Percentiles rank a stretch among this genome's conserved stretches.
These are phyloP conservation scores for Dicorynia guianensis DNA, from an alignment of 306 rosid species.

Conservation along the genomic window DNA sequence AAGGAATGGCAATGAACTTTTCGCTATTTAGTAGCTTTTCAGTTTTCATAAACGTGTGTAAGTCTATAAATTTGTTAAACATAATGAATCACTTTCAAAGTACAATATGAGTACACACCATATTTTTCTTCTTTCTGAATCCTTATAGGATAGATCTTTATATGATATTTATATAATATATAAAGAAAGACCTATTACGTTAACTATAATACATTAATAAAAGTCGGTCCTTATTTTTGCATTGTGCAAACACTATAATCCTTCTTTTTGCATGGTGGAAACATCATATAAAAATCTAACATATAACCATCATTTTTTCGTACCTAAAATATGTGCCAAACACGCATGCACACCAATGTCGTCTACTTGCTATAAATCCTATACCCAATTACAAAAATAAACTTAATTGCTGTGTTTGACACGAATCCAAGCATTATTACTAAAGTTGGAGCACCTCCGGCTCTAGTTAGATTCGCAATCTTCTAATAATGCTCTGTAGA, in stretches of 20 bases:
- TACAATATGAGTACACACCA: conserved; percentile 27
- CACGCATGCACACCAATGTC: conserved; percentile 13
- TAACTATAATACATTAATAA: too few relatives aligned
- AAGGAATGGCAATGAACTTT: conserved; percentile 46
- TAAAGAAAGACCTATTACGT: too few relatives aligned
- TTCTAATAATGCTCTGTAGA: conserved; percentile 7
- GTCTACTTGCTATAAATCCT: too few relatives aligned
- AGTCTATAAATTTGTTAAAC: conserved; percentile 38
- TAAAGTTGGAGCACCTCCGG: neutral
- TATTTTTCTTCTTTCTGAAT: too few relatives aligned
- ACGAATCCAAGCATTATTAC: neutral
- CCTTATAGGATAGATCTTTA: too few relatives aligned
- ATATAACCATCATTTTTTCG: too few relatives aligned
- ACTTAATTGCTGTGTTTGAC: neutral
- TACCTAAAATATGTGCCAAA: conserved; percentile 1
- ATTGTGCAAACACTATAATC: too few relatives aligned
- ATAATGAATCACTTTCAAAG: conserved; percentile 26
- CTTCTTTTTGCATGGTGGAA: too few relatives aligned
- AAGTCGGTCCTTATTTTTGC: too few relatives aligned
- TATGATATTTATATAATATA: too few relatives aligned
- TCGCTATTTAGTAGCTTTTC: conserved; percentile 38
- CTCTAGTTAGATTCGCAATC: neutral
- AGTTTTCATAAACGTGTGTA: conserved; percentile 50
- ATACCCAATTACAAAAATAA: too few relatives aligned
- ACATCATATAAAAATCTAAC: too few relatives aligned